Conservation (phyloP, 1,139 yeast species). For the Candida glucosophila region DNA sequence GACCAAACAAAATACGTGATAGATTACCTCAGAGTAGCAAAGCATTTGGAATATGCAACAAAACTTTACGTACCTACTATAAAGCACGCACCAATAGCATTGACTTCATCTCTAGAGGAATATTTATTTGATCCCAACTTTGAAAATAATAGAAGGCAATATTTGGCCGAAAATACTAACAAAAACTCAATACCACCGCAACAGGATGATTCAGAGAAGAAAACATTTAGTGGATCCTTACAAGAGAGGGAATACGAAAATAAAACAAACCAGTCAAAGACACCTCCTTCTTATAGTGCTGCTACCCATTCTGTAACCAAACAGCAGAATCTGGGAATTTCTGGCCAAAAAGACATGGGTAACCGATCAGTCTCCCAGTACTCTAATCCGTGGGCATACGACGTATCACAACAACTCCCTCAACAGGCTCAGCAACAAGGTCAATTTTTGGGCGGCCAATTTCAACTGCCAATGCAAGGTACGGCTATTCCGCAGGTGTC, state of each 20-base stretch:
- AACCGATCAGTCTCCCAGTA: no score
- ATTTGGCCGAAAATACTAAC: slow-evolving; percentile 47
- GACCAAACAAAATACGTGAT: slow-evolving; percentile 84
- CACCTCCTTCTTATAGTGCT: neutral
- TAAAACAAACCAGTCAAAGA: no score
- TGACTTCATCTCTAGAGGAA: slow-evolving; percentile 79
- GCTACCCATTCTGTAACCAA: neutral
- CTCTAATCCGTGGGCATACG: no score
- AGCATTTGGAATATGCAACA: slow-evolving; percentile 78
- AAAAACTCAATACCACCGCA: slow-evolving; percentile 8
- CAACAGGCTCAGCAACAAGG: slow-evolving; percentile 11
- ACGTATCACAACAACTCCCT: slow-evolving; percentile 11
- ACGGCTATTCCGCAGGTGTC: no score
- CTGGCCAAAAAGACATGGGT: no score
- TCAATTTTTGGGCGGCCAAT: slow-evolving; percentile 13
- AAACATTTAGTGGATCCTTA: slow-evolving; percentile 1
- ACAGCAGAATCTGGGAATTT: neutral
- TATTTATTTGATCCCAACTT: slow-evolving; percentile 82
- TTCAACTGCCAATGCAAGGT: slow-evolving; percentile 9
- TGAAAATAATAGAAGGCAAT: slow-evolving; percentile 71
- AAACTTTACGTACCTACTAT: slow-evolving; percentile 91
- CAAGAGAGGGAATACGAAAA: no score
- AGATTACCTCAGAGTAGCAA: slow-evolving; percentile 79
- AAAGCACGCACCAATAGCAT: slow-evolving; percentile 93
- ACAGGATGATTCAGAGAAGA: neutral